Evolutionary conservation across 1,284 basidiomycete genomes (phyloP).

Genomic region (Ustilago curta): DNA sequence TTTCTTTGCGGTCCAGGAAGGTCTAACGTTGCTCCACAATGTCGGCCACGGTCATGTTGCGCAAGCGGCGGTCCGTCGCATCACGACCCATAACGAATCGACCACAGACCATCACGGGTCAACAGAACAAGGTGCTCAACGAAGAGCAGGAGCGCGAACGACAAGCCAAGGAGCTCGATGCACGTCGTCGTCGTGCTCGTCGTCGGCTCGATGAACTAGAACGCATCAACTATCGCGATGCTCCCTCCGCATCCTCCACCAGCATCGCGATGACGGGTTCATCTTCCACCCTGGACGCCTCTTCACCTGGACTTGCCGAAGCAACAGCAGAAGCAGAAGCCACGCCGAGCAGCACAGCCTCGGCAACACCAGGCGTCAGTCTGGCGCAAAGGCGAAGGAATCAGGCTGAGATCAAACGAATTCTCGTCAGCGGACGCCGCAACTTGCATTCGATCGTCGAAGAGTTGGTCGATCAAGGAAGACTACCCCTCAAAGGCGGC

Average conservation of each 20-base stretch:
- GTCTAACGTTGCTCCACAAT: neutral
- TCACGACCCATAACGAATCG: slow-evolving; percentile 40
- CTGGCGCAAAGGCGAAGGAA: slow-evolving; percentile 31
- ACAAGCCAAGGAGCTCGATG: slow-evolving; percentile 39
- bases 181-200: slow-evolving; percentile 36
- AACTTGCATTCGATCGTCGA: slow-evolving; percentile 39
- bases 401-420: slow-evolving; percentile 39
- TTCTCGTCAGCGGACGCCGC: slow-evolving; percentile 23
- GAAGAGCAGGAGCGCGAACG: slow-evolving; percentile 44
- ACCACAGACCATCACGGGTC: slow-evolving; percentile 47
- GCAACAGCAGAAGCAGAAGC: slow-evolving; percentile 3
- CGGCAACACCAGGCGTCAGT: slow-evolving; percentile 13
- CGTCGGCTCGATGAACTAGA: slow-evolving; percentile 45
- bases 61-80: slow-evolving; percentile 41
- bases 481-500: slow-evolving; percentile 18
- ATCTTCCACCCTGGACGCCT: slow-evolving; percentile 4
- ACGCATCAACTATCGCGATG: slow-evolving; percentile 47
- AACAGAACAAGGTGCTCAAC: slow-evolving; percentile 40
- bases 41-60: slow-evolving; percentile 37
- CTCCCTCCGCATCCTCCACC: slow-evolving; percentile 14
- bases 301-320: neutral
- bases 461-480: slow-evolving; percentile 40
- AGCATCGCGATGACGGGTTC: neutral
- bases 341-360: neutral
- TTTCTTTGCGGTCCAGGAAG: too few relatives aligned